Base-by-base conservation (phyloP, 2,329 filamentous ascomycete genomes). In the Trichoderma cornu-damae region DNA sequence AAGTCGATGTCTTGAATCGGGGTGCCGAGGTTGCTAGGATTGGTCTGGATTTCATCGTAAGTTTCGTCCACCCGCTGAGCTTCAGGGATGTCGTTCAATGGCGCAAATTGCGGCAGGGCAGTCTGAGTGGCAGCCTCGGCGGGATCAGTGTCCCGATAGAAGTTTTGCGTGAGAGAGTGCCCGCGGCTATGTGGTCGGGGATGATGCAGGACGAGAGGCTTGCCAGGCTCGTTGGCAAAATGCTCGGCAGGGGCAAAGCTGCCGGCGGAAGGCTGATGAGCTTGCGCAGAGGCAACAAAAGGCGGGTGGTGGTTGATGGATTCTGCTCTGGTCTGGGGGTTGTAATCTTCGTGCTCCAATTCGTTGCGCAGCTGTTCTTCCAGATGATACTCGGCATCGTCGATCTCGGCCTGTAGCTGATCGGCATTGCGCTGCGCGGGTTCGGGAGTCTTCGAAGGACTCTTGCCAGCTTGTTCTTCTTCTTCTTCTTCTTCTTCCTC, bases 331-430 rank as follows among this genome's bases (percentile, higher is more conserved):
- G 79, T 75, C 49, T 85, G 84, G 2, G 86, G 86, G 65, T 84
- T 89, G 67, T 89, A 87, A 63, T 90, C 88, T 56, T 88, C 86
- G 63, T 91, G 87, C 59, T 92, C 87, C 48, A 93, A 77, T 66
- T 93, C 87, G 54, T 87, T 85, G 51, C 89, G 85, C 61, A 92
- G 84, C 60, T 89, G 85, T 68, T 91, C 85, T 68, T 92, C 89
- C 60, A 94, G 72, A 65, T 93, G 89, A 67, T 94, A 93, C 65
- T 96, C 89, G 4, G 89, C 87, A 66, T 92, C 88, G 49, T 94
- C 87, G 57, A 95, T 87, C 63, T 94, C 90, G 61, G 86, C 87
- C 69, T 96, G 90, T 22, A 96, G 79, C 63, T 91, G 91, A 64
- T 92, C 88, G 46, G 74, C 71, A 52, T 79, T 73, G 44, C 75